These are phyloP conservation scores for Alternaria sp. DNA, from an alignment of 2,329 filamentous ascomycete species.

Conservation along the genomic window DNA sequence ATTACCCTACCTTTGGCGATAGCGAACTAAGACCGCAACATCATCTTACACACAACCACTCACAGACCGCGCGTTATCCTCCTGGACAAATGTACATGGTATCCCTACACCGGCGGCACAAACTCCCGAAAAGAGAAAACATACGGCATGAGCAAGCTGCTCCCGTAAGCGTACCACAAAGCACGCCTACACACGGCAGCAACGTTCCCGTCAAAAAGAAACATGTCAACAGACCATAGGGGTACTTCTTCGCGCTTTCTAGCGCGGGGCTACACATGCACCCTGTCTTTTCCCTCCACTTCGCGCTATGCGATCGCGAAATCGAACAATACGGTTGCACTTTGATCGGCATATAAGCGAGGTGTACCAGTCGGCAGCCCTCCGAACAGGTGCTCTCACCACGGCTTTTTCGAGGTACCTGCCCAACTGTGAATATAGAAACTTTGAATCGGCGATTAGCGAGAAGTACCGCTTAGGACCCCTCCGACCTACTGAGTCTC, in stretches of 20 bases:
- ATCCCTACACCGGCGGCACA: not conserved
- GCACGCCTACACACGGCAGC: not conserved
- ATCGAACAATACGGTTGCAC: not conserved
- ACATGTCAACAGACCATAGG: not conserved
- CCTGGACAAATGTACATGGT: not conserved
- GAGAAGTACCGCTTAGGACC: not conserved
- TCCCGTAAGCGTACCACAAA: not conserved
- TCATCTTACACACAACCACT: constrained; percentile 4
- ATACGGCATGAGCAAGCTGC: not conserved
- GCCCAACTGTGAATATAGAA: not conserved
- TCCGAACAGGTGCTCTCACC: constrained; percentile 2
- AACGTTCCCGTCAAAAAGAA: not conserved
- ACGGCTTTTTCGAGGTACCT: constrained; percentile 3
- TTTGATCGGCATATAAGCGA: not conserved
- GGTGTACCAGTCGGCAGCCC: not conserved
- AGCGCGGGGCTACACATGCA: constrained; percentile 3
- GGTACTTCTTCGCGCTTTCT: constrained; percentile 3
- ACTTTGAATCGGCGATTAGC: not conserved
- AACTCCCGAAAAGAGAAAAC: not conserved
- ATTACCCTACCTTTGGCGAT: not conserved
- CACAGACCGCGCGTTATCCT: constrained; percentile 1
- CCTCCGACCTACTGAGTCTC: not conserved
- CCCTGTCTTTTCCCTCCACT: not conserved
- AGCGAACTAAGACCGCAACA: not conserved
- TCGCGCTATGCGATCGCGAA: not conserved